These are phyloP conservation scores for Fusarium poae DNA, from an alignment of 2,329 filamentous ascomycete genomes.

Conservation along the genomic window DNA sequence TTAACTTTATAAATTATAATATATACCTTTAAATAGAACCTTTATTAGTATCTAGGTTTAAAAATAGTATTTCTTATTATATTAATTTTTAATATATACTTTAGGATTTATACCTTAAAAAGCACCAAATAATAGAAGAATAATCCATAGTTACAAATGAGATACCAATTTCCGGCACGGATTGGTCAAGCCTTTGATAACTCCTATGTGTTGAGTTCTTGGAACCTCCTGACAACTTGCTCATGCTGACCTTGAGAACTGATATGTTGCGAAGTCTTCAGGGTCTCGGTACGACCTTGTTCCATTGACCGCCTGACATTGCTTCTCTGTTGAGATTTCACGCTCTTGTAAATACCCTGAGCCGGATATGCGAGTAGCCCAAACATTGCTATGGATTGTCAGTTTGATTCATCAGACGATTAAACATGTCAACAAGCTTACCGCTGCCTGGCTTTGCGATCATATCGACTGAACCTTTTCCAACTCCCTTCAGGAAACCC, in stretches of 20 bases:
- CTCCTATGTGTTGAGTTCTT: background rate
- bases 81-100: no score
- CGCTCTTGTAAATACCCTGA: constrained; percentile 3
- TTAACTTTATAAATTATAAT: no score
- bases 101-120: no score
- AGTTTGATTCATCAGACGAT: background rate
- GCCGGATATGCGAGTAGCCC: background rate
- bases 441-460: constrained; percentile 5
- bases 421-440: background rate
- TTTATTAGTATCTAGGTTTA: no score
- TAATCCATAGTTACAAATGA: background rate
- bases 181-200: background rate
- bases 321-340: background rate
- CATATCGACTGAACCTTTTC: background rate
- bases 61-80: no score
- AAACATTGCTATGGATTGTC: background rate
- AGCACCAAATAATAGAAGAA: no score
- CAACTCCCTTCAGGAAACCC: constrained; percentile 1
- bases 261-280: background rate
- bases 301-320: background rate
- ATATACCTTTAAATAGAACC: no score
- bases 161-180: background rate
- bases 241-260: background rate
- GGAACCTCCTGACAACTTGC: background rate
- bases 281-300: background rate